Evolutionary conservation across 768 basidiomycete species (phyloP), one percentile per base, ranked within the genome.

Genomic region (Leccinum imitatum): DNA sequence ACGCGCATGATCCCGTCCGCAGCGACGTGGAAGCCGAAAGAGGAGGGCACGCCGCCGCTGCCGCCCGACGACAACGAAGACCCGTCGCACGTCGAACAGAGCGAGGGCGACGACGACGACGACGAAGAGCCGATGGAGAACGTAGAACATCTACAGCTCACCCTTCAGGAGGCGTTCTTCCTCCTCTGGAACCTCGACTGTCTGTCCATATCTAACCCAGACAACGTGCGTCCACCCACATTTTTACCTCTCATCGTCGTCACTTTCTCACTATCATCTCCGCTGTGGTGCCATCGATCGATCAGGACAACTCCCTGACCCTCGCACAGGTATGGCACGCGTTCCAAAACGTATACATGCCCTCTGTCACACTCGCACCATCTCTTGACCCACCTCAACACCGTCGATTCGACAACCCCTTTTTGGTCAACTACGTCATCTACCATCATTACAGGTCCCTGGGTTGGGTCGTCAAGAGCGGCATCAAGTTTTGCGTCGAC

Each of bases 401-500:
- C 30, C 74, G 80, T 30, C 83, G 85, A 60, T 86, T 91, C 54
- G 96, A 98, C 75, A 96, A 95, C 70, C 95, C 95, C 0, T 95
- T 98, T 76, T 76, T 99, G 25, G 79, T 98, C 44, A 83, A 91
- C 67, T 99, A 98, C 67, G 86, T 88, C 53, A 86, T 85, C 3
- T 97, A 95, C 68, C 96, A 98, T 71, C 95, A 98, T 73, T 98
- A 91, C 70, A 86, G 96, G 15, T 94, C 95, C 4, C 81, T 98
- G 8, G 97, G 97, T 25, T 99, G 96, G 97, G 92, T 98, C 19
- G 87, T 97, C 63, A 93, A 95, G 74, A 86, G 87, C 30, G 97
- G 97, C 1, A 87, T 97, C 79, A 99, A 99, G 74, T 99, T 99
- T 75, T 98, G 95, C 67, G 90, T 90, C 41, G 97, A 99, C 69